A percentile compares a stretch with the other conserved stretches of the same genome.
Evolutionary conservation across 257 asterid genomes (phyloP).

Genomic region (Ilex asprella): DNA sequence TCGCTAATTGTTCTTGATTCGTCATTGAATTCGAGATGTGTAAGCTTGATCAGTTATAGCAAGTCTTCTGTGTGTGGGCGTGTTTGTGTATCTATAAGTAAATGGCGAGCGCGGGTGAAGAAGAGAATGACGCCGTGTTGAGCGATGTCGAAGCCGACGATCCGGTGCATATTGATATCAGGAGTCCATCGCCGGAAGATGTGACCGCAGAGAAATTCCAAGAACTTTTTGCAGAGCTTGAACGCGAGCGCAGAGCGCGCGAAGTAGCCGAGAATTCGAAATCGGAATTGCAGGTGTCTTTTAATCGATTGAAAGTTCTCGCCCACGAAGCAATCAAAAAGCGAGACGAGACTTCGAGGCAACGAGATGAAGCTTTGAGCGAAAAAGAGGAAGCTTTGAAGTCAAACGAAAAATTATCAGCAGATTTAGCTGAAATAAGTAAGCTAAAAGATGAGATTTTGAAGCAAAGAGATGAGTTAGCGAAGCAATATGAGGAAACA

Average conservation of each 20-base stretch:
- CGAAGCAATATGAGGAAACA: conserved; percentile 59
- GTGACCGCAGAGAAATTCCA: conserved; percentile 52
- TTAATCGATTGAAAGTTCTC: conserved; percentile 62
- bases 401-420: conserved; percentile 35
- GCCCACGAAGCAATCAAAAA: conserved; percentile 90
- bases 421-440: conserved; percentile 39
- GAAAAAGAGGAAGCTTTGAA: conserved; percentile 57
- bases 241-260: conserved; percentile 76
- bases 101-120: conserved; percentile 62
- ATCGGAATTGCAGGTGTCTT: conserved; percentile 62
- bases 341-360: conserved; percentile 75
- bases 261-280: conserved; percentile 67
- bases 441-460: conserved; percentile 42
- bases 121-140: conserved; percentile 62
- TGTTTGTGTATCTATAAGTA: too few species aligned
- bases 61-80: too few species aligned
- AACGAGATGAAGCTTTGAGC: conserved; percentile 68
- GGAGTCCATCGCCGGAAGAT: conserved; percentile 36
- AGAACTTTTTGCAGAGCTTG: conserved; percentile 71
- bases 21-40: too few species aligned
- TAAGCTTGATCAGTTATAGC: too few species aligned
- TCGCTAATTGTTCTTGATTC: too few species aligned
- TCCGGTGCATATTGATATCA: conserved; percentile 42
- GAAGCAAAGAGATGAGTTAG: conserved; percentile 46
- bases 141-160: conserved; percentile 96